These are phyloP conservation scores for Fusarium albosuccineum DNA, from an alignment of 2,329 filamentous ascomycete genomes.

Conservation along the genomic window DNA sequence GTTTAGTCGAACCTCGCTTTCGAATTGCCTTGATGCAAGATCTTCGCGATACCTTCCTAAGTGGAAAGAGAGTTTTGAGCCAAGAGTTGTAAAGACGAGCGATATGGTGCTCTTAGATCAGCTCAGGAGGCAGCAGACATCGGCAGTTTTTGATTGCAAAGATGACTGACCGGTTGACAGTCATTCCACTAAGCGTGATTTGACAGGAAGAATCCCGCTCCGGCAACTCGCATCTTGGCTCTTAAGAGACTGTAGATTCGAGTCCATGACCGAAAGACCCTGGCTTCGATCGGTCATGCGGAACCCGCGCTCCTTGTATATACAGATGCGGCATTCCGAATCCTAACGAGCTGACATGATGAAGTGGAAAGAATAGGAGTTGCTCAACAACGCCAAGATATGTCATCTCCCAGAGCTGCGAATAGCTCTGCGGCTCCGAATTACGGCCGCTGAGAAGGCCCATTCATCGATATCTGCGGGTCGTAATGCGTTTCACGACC, in stretches of 20 bases:
- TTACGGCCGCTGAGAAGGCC: conserved; percentile 33
- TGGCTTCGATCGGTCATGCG: too few relatives aligned
- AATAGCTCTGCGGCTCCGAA: conserved; percentile 27
- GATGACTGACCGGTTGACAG: too few relatives aligned
- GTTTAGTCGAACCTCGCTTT: too few relatives aligned
- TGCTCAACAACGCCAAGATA: conserved; percentile 13
- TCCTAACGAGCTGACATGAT: conserved; percentile 23
- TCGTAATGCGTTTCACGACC: conserved; percentile 34
- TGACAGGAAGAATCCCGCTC: too few relatives aligned
- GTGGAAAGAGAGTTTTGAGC: not conserved
- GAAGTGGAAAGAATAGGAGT: conserved; percentile 33
- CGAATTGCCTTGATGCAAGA: not conserved
- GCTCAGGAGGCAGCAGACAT: not conserved
- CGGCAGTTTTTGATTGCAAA: not conserved
- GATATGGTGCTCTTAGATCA: not conserved
- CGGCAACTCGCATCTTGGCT: too few relatives aligned
- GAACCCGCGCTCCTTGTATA: not conserved
- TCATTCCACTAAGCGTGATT: too few relatives aligned
- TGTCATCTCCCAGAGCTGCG: conserved; percentile 10
- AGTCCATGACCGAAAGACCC: too few relatives aligned
- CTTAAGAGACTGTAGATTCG: too few relatives aligned
- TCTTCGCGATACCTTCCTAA: not conserved
- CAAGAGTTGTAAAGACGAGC: not conserved
- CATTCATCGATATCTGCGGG: conserved; percentile 17
- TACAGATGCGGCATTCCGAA: conserved; percentile 7